Conservation (phyloP, 1,284 basidiomycete genomes). For the Heterobasidion parviporum region DNA sequence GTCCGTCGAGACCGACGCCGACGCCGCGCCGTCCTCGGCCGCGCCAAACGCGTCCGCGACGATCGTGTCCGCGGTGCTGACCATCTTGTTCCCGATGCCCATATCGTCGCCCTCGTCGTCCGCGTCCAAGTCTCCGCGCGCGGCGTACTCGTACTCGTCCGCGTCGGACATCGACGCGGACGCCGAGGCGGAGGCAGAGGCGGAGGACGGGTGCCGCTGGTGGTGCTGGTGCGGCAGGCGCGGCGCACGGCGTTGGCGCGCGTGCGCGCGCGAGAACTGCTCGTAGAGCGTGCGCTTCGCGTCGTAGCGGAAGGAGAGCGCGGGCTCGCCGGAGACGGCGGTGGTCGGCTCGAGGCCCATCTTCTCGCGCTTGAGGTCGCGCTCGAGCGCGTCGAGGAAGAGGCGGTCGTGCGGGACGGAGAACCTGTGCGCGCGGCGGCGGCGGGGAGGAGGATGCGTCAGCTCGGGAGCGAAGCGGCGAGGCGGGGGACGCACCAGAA, state of each 20-base stretch:
- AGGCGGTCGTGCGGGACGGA: conserved; percentile 91
- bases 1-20: conserved; percentile 13
- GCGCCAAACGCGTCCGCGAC: conserved; percentile 14
- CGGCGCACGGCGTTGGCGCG: conserved; percentile 43
- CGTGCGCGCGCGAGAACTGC: conserved; percentile 57
- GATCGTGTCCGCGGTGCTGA: conserved; percentile 15
- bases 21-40: conserved; percentile 7
- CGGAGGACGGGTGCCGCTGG: no score
- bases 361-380: conserved; percentile 89
- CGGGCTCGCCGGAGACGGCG: conserved; percentile 70
- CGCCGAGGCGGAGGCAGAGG: conserved; percentile 28
- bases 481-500: conserved; percentile 58
- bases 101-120: conserved; percentile 12
- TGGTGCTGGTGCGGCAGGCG: conserved; percentile 29
- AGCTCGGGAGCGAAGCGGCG: neutral
- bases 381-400: conserved; percentile 88
- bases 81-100: conserved; percentile 10
- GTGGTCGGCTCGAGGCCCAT: conserved; percentile 82
- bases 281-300: conserved; percentile 79
- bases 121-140: conserved; percentile 14
- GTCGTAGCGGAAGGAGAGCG: conserved; percentile 77
- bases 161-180: no score
- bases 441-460: neutral
- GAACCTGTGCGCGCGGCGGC: conserved; percentile 35
- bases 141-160: no score